Evolutionary conservation across 345 rosid genomes (phyloP), one percentile per base, ranked within the genome.

Genomic region (Microthlaspi erraticum): DNA sequence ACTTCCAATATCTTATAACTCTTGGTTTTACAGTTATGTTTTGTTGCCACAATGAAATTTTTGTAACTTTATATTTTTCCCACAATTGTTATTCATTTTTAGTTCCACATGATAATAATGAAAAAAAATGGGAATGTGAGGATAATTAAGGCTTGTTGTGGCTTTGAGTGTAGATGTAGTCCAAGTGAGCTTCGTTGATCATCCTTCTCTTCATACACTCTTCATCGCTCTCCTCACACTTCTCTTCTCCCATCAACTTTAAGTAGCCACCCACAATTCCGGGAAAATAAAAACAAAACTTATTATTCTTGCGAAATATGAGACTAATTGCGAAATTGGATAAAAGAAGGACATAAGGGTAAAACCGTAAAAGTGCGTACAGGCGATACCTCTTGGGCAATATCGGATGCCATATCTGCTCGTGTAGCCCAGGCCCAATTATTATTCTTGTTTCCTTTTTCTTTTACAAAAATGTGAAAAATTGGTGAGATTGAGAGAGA

Each of bases 131-230:
- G 18, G n/a, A 34, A 13, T 43, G 34, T 33, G 34, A 1, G n/a
- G 52, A 4, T 52, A 0, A 1, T 42, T 50, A 74, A 66, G 78
- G 78, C 56, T 66, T 85, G 61, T 81, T 79, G 13, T 84, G 90
- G 33, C 74, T 49, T 73, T 91, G 92, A 53, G 92, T 91, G 83
- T 91, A 91, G 45, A 91, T 87, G 74, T 91, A 91, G 76, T 91
- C 95, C 77, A 91, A 79, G 78, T 88, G 95, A 68, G 95, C 84
- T 16, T 88, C 95, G 37, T 84, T 84, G 17, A 78, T 70, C 86
- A 87, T 75, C 78, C 95, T 88, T 80, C 90, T 79, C 70, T 80
- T 77, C 69, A 73, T 5, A 72, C 90, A 91, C 61, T 85, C 91
- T 70, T 85, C 89, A 51, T 83, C 88, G 11, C 8, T 51, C 32